A percentile compares a stretch with the other conserved stretches of the same genome.
Conservation (phyloP, 2,329 filamentous ascomycete genomes). For the Simplicillium aogashimaense region DNA sequence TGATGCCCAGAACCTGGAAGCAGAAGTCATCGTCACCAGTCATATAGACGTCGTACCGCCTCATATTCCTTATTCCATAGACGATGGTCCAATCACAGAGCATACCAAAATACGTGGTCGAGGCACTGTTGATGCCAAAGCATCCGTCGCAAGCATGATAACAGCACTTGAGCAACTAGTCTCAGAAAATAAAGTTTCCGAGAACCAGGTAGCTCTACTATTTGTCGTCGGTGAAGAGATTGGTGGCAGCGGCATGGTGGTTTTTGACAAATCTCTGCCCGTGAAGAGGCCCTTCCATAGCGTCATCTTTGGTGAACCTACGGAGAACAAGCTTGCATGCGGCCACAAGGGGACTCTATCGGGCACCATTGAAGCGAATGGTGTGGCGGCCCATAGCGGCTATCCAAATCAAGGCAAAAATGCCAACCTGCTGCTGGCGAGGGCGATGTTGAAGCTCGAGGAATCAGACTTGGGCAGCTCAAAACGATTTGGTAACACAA, state of each 20-base stretch:
- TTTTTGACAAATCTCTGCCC: conserved; percentile 22
- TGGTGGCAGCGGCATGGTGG: conserved; percentile 65
- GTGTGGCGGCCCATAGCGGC: conserved; percentile 61
- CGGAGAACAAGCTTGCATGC: conserved; percentile 66
- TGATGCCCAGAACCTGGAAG: not conserved
- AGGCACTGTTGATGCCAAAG: conserved; percentile 59
- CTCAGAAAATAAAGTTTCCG: conserved; percentile 21
- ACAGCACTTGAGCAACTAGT: conserved; percentile 46
- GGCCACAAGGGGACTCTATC: conserved; percentile 73
- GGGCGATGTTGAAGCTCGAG: conserved; percentile 52
- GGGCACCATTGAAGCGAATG: conserved; percentile 24
- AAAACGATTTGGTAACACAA: conserved; percentile 69
- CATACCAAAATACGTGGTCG: conserved; percentile 37
- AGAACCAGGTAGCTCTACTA: conserved; percentile 38
- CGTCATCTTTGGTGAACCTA: conserved; percentile 78
- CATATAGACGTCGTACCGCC: conserved; percentile 1
- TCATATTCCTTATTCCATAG: not conserved
- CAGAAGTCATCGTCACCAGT: conserved; percentile 1
- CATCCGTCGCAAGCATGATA: conserved; percentile 57
- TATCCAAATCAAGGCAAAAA: conserved; percentile 76
- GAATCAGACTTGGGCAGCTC: conserved; percentile 59
- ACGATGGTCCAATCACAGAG: conserved; percentile 4
- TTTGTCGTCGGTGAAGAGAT: conserved; percentile 70
- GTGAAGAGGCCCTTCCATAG: conserved; percentile 34
- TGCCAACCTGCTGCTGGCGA: conserved; percentile 65